A percentile compares a stretch with the other conserved stretches of the same genome.
These are phyloP conservation scores for Pichia sp. DNA, from an alignment of 1,139 yeast species.

Conservation along the genomic window DNA sequence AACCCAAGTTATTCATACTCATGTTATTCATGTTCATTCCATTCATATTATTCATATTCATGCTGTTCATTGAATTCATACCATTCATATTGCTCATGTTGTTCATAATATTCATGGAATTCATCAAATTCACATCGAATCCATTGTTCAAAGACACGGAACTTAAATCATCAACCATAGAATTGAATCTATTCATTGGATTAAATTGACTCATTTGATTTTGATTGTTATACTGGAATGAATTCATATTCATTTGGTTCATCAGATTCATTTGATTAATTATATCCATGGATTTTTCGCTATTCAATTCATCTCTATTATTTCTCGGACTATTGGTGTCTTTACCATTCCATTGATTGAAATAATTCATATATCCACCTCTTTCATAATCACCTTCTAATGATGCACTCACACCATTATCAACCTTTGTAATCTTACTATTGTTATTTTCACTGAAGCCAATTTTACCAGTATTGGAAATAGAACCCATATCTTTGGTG, in stretches of 20 bases:
- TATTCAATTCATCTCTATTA: not conserved
- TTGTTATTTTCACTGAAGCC: not conserved
- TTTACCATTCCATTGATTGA: conserved; percentile 6
- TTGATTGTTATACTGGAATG: not conserved
- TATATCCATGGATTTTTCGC: not conserved
- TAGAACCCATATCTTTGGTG: conserved; percentile 7
- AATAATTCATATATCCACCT: conserved; percentile 5
- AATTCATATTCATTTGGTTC: conserved; percentile 3
- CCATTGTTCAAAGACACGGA: not conserved
- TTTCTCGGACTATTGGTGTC: not conserved
- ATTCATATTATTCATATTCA: conserved; percentile 3
- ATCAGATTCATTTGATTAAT: conserved; percentile 10
- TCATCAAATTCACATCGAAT: not conserved
- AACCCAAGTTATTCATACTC: not conserved
- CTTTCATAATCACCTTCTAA: not conserved
- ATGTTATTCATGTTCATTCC: conserved; percentile 1
- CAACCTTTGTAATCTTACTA: not conserved
- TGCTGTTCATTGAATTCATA: not conserved
- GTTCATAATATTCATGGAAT: not conserved
- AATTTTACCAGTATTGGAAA: not conserved
- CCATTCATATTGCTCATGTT: not conserved
- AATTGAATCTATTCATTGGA: conserved; percentile 1
- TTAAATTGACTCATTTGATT: conserved; percentile 2
- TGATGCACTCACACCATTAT: conserved; percentile 2
- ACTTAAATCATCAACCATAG: conserved; percentile 1